Conservation (phyloP, 208 protist genomes). For the Zelonia costaricensis region DNA sequence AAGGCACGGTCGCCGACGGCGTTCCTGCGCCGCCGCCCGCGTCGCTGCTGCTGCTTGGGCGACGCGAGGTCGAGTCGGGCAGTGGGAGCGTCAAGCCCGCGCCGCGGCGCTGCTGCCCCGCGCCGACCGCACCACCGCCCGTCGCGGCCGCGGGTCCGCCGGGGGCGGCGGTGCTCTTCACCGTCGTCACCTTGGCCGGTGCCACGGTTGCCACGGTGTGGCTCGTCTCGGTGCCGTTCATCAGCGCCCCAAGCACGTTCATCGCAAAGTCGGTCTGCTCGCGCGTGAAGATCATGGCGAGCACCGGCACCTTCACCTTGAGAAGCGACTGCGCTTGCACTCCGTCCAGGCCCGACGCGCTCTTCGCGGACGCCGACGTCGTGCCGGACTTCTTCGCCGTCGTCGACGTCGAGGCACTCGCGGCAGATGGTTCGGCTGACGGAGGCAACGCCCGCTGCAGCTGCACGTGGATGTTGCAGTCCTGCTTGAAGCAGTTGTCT, state of each 20-base stretch:
- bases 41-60: neutral
- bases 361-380: too few relatives aligned
- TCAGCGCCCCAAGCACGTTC: slow-evolving; percentile 61
- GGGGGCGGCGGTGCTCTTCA: neutral
- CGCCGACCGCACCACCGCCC: neutral
- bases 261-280: slow-evolving; percentile 61
- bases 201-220: neutral
- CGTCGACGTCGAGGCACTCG: neutral
- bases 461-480: slow-evolving; percentile 39
- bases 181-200: neutral
- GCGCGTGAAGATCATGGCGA: slow-evolving; percentile 36
- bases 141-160: neutral
- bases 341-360: too few relatives aligned
- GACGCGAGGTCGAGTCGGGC: neutral
- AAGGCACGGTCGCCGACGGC: neutral
- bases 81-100: neutral
- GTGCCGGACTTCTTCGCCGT: too few relatives aligned
- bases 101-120: neutral
- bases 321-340: slow-evolving; percentile 20
- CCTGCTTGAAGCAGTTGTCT: slow-evolving; percentile 34
- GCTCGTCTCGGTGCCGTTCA: slow-evolving; percentile 17
- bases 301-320: slow-evolving; percentile 24
- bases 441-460: slow-evolving; percentile 27
- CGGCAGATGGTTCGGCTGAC: neutral
- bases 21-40: neutral